These are phyloP conservation scores for Lunasporangiospora selenospora DNA, from an alignment of 192 early-diverging fungal genomes.

Conservation along the genomic window DNA sequence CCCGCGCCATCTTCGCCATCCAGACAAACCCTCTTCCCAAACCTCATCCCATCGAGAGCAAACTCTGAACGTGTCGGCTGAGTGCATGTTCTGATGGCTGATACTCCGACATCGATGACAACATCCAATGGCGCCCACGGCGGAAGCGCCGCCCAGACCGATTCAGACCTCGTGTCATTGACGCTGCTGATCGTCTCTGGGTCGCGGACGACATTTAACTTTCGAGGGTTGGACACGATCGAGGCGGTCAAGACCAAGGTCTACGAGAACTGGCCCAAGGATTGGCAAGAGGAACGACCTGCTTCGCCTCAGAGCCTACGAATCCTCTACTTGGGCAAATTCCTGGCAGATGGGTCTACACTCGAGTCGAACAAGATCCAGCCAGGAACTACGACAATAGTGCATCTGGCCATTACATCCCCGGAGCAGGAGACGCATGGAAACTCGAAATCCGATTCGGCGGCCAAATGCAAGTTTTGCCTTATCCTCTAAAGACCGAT, in stretches of 20 bases:
- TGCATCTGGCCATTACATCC: constrained; percentile 54
- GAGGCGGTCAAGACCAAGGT: constrained; percentile 45
- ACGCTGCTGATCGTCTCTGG: constrained; percentile 55
- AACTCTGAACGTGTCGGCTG: too few relatives aligned
- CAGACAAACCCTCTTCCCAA: too few relatives aligned
- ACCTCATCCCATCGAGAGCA: too few relatives aligned
- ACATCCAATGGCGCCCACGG: background rate
- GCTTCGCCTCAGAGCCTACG: constrained; percentile 48
- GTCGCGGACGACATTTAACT: constrained; percentile 48
- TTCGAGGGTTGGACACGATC: constrained; percentile 46
- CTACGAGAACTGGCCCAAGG: constrained; percentile 54
- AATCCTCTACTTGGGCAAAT: constrained; percentile 54
- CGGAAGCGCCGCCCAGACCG: background rate
- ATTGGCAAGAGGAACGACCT: constrained; percentile 54
- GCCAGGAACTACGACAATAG: constrained; percentile 49
- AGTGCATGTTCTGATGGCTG: too few relatives aligned
- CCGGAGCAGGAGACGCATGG: constrained; percentile 25
- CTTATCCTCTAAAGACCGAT: constrained; percentile 22
- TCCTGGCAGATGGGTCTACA: constrained; percentile 50
- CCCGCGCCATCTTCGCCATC: too few relatives aligned
- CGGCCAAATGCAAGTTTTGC: constrained; percentile 48
- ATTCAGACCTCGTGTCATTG: constrained; percentile 23
- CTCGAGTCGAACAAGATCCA: constrained; percentile 55
- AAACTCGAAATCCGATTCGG: constrained; percentile 46
- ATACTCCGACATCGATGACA: too few relatives aligned